Evolutionary conservation across 352 stramenopile species (phyloP), one percentile per base, ranked within the genome.

Genomic region (Globisporangium sylvaticum): DNA sequence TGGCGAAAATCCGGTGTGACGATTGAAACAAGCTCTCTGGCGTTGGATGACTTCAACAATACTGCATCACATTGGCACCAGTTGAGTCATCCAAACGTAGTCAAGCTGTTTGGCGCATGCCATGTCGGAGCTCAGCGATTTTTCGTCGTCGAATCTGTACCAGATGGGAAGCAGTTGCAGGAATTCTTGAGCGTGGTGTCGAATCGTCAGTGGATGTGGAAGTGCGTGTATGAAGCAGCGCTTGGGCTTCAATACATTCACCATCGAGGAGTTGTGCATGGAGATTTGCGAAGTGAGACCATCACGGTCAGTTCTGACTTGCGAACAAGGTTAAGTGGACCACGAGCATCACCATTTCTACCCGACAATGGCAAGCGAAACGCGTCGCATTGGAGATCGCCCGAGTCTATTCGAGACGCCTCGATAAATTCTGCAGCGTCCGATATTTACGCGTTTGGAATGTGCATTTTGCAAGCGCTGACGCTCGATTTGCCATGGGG

Each of bases 41-140:
- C n/a, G 44, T 50, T 9, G 42, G 27, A 8, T 22, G 9, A n/a
- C 8, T 50, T 20, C 3, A 18, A 1, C 27, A 58, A 18, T 0
- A 2, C 25, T 24, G 0, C 55, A 22, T 22, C 25, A 0, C 37
- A 50, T 9, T 69, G 64, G 64, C 52, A 27, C 50, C 22, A 24
- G 10, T 22, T 69, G 9, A 59, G n/a, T 18, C 65, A 70, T n/a
- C 65, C 57, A 5, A 53, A 70, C 37, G 34, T 70, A 0, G 34
- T 39, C 24, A 56, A 61, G 56, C 20, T 69, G n/a, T 58, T 61
- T n/a, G 56, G 31, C 0, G 57, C 46, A 22, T 66, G 46, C 7
- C n/a, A 52, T 3, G 22, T 61, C 4, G 24, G 24, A 4, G 10
- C 8, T 0, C 42, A 18, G 7, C 22, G 8, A 1, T 55, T 55